These are phyloP conservation scores for Theobroma cacao DNA, from an alignment of 345 rosid genomes.

Conservation along the genomic window DNA sequence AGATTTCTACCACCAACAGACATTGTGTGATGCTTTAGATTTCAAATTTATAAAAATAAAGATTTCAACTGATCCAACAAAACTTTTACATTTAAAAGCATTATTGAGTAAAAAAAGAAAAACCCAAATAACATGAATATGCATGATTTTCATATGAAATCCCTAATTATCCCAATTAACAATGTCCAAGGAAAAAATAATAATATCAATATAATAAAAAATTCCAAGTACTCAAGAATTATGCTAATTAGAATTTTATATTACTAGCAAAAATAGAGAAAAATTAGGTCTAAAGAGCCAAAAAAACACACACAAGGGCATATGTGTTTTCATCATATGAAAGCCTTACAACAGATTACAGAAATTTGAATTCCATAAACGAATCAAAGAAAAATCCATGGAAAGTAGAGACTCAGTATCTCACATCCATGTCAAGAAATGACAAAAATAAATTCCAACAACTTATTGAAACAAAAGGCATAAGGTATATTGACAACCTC, in stretches of 20 bases:
- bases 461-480: neutral
- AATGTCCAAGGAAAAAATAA: no score
- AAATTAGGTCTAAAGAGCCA: neutral
- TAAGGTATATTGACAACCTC: neutral
- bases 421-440: neutral
- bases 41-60: neutral
- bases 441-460: neutral
- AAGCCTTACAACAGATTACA: neutral
- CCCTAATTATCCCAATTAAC: no score
- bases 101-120: neutral
- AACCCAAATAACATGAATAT: neutral
- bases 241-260: no score
- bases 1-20: neutral
- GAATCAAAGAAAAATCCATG: neutral
- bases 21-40: neutral
- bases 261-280: neutral
- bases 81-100: neutral
- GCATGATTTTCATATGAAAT: neutral
- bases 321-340: neutral
- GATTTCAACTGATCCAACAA: neutral
- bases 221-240: no score
- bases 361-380: neutral
- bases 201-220: no score
- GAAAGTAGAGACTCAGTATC: neutral
- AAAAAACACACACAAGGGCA: neutral